Percentiles rank a stretch among this genome's conserved stretches.
phyloP scores from a whole-genome alignment of 345 rosid genomes.

The Ceriops decandra region DNA sequence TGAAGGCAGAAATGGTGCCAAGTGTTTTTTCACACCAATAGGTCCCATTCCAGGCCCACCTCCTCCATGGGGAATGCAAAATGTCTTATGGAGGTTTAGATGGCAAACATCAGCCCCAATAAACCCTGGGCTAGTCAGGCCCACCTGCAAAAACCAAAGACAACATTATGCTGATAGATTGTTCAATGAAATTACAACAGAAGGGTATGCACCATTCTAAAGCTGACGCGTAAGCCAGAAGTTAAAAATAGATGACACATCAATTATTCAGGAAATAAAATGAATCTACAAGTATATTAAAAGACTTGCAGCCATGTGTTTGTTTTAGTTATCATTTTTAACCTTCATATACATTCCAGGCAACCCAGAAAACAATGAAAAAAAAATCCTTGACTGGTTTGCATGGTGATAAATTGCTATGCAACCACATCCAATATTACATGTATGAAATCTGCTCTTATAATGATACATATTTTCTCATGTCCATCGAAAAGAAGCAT shows the following conservation, averaged over 20 bases:
- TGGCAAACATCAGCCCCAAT: conserved; percentile 99
- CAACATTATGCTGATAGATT: neutral
- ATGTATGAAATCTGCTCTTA: neutral
- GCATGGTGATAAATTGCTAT: neutral
- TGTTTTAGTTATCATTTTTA: neutral
- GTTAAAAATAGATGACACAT: neutral
- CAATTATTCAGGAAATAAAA: neutral
- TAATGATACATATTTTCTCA: no score
- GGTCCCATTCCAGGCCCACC: conserved; percentile 99
- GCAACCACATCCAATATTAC: neutral
- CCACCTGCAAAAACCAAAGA: conserved; percentile 50
- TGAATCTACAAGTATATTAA: neutral
- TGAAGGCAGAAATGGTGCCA: conserved; percentile 94
- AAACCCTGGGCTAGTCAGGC: conserved; percentile 94
- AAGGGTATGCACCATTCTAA: neutral
- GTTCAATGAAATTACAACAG: neutral
- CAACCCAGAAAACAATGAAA: neutral
- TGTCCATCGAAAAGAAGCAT: neutral
- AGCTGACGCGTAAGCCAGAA: neutral
- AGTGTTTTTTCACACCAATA: conserved; percentile 93
- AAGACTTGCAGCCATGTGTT: neutral
- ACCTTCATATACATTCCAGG: neutral
- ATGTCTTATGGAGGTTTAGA: conserved; percentile 97
- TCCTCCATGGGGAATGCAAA: conserved; percentile 98
- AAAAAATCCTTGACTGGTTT: neutral